A percentile compares a stretch with the other conserved stretches of the same genome.
phyloP scores from a whole-genome alignment of 495 filamentous ascomycete species.

The Penicillium daleae region DNA sequence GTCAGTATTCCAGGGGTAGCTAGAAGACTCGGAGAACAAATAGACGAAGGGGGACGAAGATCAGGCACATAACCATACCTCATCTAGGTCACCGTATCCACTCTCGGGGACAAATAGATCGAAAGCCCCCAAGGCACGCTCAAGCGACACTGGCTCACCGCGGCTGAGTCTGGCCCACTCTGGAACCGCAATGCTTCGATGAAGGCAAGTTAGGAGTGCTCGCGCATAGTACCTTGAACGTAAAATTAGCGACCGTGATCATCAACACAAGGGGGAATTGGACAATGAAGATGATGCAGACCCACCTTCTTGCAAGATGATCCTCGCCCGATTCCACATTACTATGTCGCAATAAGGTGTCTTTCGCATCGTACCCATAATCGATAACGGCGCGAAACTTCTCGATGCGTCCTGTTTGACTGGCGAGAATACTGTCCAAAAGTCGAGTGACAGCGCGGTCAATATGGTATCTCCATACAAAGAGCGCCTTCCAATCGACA shows the following conservation, averaged over 20 bases:
- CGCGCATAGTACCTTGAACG: constrained; percentile 70
- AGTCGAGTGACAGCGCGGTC: constrained; percentile 59
- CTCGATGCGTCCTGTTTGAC: constrained; percentile 67
- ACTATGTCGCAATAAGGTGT: constrained; percentile 72
- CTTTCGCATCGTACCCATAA: constrained; percentile 86
- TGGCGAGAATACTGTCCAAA: constrained; percentile 71
- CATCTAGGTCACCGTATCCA: constrained; percentile 69
- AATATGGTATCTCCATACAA: constrained; percentile 56
- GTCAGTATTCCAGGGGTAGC: constrained; percentile 5
- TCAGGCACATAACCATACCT: constrained; percentile 54
- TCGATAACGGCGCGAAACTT: constrained; percentile 69
- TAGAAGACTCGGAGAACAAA: not conserved
- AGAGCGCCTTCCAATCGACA: constrained; percentile 79
- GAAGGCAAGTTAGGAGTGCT: constrained; percentile 74
- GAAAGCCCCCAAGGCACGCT: constrained; percentile 76
- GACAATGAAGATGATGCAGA: not conserved
- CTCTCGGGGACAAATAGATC: constrained; percentile 84
- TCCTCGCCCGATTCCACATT: constrained; percentile 67
- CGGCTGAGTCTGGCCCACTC: constrained; percentile 67
- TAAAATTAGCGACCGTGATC: not conserved
- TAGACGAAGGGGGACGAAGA: not conserved
- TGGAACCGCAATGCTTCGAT: constrained; percentile 75
- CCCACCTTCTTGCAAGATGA: constrained; percentile 77
- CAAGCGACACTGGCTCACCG: constrained; percentile 61
- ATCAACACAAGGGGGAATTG: constrained; percentile 16